Evolutionary conservation across 805 yeast genomes (phyloP), one percentile per base, ranked within the genome.

Genomic region (Yarrowia divulgata): DNA sequence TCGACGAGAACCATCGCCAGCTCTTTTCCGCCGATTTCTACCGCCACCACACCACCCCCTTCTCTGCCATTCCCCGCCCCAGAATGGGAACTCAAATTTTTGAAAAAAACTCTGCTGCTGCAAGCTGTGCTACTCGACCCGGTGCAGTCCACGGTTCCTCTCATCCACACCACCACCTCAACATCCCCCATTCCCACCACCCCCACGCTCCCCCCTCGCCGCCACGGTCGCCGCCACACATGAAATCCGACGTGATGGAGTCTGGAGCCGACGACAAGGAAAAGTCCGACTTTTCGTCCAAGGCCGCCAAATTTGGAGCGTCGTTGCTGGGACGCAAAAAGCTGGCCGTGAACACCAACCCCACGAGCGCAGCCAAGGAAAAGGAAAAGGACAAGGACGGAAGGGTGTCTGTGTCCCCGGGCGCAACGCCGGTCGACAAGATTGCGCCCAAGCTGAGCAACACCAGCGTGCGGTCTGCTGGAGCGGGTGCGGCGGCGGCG

Each of bases 201-300:
- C 42, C n/a, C 40, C 63, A 57, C 35, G 32, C 64, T n/a, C 64
- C 50, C 29, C 64, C 64, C 37, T 57, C 64, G 49, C 64, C 64
- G 48, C 64, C 64, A 23, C 49, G 64, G 64, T 57, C 64, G 64
- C 64, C 64, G 64, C 64, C 64, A 57, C 64, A 57, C 48, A 57
- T 57, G 64, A 40, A 57, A 57, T 42, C 48, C 48, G 64, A 57
- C 64, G 64, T 14, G 34, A 54, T 43, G 48, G 64, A 57, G 29
- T 23, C 48, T 23, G 64, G 42, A 16, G 49, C 64, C 52, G 66
- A 60, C 40, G 52, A 45, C 18, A 32, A 34, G 66, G 66, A 60
- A 9, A 45, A 43, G 8, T 43, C 66, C 40, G 66, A 60, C 46
- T 60, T 60, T 45, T 60, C 66, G 50, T 60, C 66, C 66, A 60